Percentiles rank a stretch among this genome's conserved stretches.
Conservation (phyloP, 306 rosid genomes). For the Lagenaria siceraria region DNA sequence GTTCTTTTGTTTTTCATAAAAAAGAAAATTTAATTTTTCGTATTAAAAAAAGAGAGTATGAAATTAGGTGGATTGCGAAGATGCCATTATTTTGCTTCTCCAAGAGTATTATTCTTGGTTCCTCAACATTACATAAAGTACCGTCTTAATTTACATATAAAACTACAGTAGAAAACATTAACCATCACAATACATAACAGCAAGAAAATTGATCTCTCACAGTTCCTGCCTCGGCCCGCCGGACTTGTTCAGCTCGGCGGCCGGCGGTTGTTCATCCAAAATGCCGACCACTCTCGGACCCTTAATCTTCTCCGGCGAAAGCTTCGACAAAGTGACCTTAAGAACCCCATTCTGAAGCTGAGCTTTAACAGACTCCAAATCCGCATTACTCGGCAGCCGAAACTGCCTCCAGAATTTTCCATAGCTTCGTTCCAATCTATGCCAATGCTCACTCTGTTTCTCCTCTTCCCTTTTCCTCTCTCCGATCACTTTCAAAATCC, state of each 20-base stretch:
- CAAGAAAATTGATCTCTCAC: slow-evolving; percentile 1
- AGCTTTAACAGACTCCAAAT: slow-evolving; percentile 46
- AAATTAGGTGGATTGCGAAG: too few relatives aligned
- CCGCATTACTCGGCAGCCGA: slow-evolving; percentile 43
- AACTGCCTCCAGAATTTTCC: slow-evolving; percentile 70
- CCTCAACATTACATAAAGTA: too few relatives aligned
- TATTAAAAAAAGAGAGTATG: too few relatives aligned
- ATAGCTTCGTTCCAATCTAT: slow-evolving; percentile 40
- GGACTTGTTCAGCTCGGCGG: slow-evolving; percentile 1
- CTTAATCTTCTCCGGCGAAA: slow-evolving; percentile 39
- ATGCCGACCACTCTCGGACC: slow-evolving; percentile 39
- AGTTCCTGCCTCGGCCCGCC: slow-evolving; percentile 34
- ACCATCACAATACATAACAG: not conserved
- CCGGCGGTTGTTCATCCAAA: slow-evolving; percentile 5
- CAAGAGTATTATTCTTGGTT: too few relatives aligned
- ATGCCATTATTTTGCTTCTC: too few relatives aligned
- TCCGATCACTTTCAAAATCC: slow-evolving; percentile 50
- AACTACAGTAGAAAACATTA: not conserved
- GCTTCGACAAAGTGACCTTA: slow-evolving; percentile 33
- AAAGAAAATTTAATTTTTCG: too few relatives aligned
- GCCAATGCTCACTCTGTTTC: slow-evolving; percentile 51
- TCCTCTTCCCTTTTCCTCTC: slow-evolving; percentile 49
- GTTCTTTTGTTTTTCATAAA: too few relatives aligned
- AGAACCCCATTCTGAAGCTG: slow-evolving; percentile 49
- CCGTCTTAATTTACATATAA: too few relatives aligned